phyloP scores from a whole-genome alignment of 169 alveolate species.

The Plasmodium blacklocki region DNA sequence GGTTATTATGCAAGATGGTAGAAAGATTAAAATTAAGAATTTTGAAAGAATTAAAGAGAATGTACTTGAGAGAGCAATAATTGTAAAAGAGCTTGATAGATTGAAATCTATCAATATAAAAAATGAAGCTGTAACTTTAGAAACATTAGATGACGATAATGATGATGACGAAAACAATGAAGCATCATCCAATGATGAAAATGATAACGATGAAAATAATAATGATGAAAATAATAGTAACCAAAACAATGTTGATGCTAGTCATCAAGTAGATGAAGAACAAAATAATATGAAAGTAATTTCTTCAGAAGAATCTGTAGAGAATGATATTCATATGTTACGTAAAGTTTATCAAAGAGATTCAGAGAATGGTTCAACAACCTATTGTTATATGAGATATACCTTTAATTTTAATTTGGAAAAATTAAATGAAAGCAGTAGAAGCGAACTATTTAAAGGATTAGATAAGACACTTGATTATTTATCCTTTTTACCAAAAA shows the following conservation, averaged over 20 bases:
- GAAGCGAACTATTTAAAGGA: conserved; percentile 68
- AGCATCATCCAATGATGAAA: background rate
- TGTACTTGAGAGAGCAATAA: conserved; percentile 61
- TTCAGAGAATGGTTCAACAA: conserved; percentile 26
- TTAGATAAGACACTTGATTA: conserved; percentile 44
- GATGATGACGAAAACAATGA: conserved; percentile 12
- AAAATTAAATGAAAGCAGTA: conserved; percentile 56
- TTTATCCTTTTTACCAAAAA: conserved; percentile 59
- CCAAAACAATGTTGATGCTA: background rate
- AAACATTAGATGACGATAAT: conserved; percentile 13
- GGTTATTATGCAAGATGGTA: conserved; percentile 39
- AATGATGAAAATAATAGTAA: too few species aligned
- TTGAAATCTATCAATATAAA: conserved; percentile 10
- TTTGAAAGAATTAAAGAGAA: conserved; percentile 69
- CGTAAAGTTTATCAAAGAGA: conserved; percentile 68
- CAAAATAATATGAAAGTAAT: conserved; percentile 46
- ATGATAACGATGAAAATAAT: background rate
- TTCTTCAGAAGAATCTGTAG: conserved; percentile 70
- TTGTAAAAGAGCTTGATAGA: conserved; percentile 47
- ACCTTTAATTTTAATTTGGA: conserved; percentile 71
- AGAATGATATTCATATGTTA: conserved; percentile 71
- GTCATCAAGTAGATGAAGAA: background rate
- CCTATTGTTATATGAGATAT: conserved; percentile 64
- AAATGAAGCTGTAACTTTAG: conserved; percentile 11
- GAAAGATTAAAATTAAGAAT: conserved; percentile 41